Percentiles rank a stretch among this genome's conserved stretches.
Evolutionary conservation across 768 basidiomycete species (phyloP).

Genomic region (Neoboletus brunneissimus): DNA sequence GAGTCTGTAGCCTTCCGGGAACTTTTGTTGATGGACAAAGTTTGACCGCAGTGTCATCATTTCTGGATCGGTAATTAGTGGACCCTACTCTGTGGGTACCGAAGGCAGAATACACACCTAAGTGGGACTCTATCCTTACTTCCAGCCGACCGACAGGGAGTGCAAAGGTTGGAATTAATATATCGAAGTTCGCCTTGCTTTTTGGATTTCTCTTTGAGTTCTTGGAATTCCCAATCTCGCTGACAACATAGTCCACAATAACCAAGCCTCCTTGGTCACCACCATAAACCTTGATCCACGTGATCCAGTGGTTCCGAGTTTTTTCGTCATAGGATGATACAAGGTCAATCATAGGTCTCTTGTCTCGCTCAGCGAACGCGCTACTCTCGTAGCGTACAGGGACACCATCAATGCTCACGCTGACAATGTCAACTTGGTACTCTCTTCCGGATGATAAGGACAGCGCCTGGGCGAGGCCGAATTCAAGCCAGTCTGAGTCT

Average conservation of each 20-base stretch:
- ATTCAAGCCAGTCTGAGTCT: conserved; percentile 75
- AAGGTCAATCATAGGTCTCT: conserved; percentile 33
- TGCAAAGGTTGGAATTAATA: conserved; percentile 69
- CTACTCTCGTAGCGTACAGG: conserved; percentile 59
- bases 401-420: conserved; percentile 62
- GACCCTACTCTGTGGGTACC: not conserved
- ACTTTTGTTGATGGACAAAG: conserved; percentile 47
- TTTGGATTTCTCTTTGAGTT: conserved; percentile 35
- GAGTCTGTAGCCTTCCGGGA: conserved; percentile 43
- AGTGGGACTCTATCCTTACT: conserved; percentile 50
- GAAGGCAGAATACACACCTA: conserved; percentile 43
- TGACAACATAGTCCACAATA: conserved; percentile 66
- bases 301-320: conserved; percentile 57
- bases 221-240: conserved; percentile 17
- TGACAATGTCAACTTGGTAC: conserved; percentile 48
- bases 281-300: conserved; percentile 61
- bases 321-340: conserved; percentile 51
- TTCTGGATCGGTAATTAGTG: conserved; percentile 37
- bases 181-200: conserved; percentile 35
- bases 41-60: conserved; percentile 51
- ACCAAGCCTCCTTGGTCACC: conserved; percentile 50
- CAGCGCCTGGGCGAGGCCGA: conserved; percentile 57
- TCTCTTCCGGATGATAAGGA: conserved; percentile 17
- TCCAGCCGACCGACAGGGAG: conserved; percentile 67
- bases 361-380: conserved; percentile 38